Evolutionary conservation across 352 stramenopile genomes (phyloP), one percentile per base, ranked within the genome.

Genomic region (Globisporangium heterothallicum): DNA sequence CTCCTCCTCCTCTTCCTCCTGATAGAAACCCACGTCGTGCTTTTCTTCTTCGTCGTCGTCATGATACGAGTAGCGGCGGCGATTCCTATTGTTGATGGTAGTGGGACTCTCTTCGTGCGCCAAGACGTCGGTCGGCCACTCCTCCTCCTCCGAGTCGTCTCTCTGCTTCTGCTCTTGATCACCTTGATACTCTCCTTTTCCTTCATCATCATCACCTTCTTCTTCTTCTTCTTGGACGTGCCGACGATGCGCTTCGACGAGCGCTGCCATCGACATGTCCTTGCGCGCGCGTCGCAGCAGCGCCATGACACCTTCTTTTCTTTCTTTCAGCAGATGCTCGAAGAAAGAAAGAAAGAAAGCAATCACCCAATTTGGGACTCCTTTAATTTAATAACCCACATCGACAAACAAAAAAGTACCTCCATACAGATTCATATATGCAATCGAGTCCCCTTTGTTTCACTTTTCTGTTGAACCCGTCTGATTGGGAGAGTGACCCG

Each of bases 231-330:
- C 35, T 38, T 48, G 38, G 9, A 58, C 18, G 46, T 56, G 53
- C 3, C 41, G 53, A 3, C 48, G 40, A 27, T 61, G 58, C 14
- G 53, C 58, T 26, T 56, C 53, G 13, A 65, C 53, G 53, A 65
- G 58, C 41, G 53, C 53, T 18, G 53, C 58, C 44, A 65, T 60
- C 30, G 58, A 65, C 53, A 40, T 52, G 45, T 57, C 49, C 53
- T 65, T 65, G 45, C 58, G 53, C 58, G 54, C 53, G 34, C 58
- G 56, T 34, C 30, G 26, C 49, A 64, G 29, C n/a, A 36, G 53
- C 61, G 49, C 34, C 49, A 58, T 51, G 48, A 25, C 41, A 50
- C 26, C 56, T 68, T 64, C 48, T 56, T 61, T 38, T 72, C 30
- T 42, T 52, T 59, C 9, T 30, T 65, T 59, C 16, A 43, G 42